A percentile compares a stretch with the other conserved stretches of the same genome.
phyloP scores from a whole-genome alignment of 23 red algal species.

The Gracilaria gracilis region DNA sequence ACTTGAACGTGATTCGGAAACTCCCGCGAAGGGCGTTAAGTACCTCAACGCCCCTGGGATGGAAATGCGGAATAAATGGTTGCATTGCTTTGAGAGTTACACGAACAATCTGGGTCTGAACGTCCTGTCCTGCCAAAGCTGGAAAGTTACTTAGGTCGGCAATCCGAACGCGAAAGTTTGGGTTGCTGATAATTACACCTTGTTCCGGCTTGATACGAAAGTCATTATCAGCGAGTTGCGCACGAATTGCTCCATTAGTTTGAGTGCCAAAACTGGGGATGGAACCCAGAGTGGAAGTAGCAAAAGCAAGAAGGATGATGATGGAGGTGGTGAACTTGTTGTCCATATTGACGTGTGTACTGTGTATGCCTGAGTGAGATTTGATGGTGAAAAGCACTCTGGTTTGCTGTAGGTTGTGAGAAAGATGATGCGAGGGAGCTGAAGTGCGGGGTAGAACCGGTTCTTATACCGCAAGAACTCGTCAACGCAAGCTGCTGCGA shows the following conservation, averaged over 20 bases:
- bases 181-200: slow-evolving; percentile 36
- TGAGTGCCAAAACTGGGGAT: slow-evolving; percentile 47
- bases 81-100: slow-evolving; percentile 51
- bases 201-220: slow-evolving; percentile 35
- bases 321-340: background rate
- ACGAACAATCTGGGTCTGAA: slow-evolving; percentile 57
- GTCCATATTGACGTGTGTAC: background rate
- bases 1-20: slow-evolving; percentile 57
- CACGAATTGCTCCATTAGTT: slow-evolving; percentile 3
- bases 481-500: no score
- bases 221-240: slow-evolving; percentile 26
- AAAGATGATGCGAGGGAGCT: no score
- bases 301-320: background rate
- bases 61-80: slow-evolving; percentile 63
- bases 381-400: no score
- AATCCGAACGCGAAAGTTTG: slow-evolving; percentile 57
- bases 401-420: background rate
- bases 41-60: slow-evolving; percentile 59
- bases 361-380: background rate
- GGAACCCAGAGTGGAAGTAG: background rate
- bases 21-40: slow-evolving; percentile 54
- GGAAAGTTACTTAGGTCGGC: slow-evolving; percentile 66
- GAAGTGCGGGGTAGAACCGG: no score
- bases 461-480: no score
- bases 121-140: slow-evolving; percentile 48